These are phyloP conservation scores for Entomophthora muscae DNA, from an alignment of 371 early-diverging fungal genomes.

Conservation along the genomic window DNA sequence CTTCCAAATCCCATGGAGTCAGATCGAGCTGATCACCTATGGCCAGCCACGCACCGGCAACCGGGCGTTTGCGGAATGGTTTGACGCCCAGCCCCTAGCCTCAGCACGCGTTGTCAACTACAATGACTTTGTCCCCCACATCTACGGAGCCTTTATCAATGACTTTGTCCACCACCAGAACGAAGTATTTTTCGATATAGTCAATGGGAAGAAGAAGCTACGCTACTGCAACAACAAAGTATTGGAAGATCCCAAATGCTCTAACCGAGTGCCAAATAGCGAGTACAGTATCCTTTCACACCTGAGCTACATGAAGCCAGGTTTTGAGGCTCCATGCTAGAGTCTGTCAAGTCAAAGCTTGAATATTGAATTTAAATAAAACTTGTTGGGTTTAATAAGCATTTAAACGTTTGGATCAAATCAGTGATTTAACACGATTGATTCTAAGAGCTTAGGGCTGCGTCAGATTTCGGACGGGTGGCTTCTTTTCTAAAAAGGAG, in stretches of 20 bases:
- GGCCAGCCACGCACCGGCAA: neutral
- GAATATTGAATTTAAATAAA: too few species aligned
- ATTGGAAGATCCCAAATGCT: constrained; percentile 2
- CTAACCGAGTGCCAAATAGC: neutral
- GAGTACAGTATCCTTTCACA: too few species aligned
- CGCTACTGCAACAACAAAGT: neutral
- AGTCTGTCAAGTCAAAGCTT: too few species aligned
- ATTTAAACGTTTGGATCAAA: too few species aligned
- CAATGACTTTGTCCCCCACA: neutral
- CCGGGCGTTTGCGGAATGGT: neutral
- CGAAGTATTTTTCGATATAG: too few species aligned
- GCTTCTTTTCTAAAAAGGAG: too few species aligned
- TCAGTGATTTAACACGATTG: too few species aligned
- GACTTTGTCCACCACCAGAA: neutral
- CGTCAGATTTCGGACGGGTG: too few species aligned
- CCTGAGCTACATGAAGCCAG: too few species aligned
- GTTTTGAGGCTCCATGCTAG: too few species aligned
- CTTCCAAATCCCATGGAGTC: neutral
- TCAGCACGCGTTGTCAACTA: neutral
- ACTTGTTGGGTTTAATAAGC: too few species aligned
- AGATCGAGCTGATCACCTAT: neutral
- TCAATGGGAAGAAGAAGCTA: neutral
- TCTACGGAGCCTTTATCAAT: neutral
- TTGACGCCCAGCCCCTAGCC: neutral
- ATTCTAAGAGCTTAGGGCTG: too few species aligned